phyloP scores from a whole-genome alignment of 2,329 filamentous ascomycete genomes.

The Aspergillus tanneri region DNA sequence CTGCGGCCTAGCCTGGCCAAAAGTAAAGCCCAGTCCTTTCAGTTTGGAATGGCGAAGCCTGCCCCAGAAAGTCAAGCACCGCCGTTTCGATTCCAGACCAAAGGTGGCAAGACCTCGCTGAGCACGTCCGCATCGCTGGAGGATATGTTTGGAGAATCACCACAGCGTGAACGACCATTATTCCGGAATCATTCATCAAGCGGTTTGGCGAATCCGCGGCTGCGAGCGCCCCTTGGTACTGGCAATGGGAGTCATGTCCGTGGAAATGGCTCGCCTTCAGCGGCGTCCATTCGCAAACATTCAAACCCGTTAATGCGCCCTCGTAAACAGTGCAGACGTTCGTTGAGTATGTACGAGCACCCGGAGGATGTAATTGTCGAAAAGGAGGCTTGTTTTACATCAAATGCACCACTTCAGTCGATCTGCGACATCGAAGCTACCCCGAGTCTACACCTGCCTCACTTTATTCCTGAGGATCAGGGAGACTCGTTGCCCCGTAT shows the following conservation, averaged over 20 bases:
- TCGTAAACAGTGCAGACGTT: constrained; percentile 85
- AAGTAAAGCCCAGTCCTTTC: constrained; percentile 72
- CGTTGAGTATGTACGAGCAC: constrained; percentile 96
- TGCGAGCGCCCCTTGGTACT: constrained; percentile 62
- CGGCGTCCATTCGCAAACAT: constrained; percentile 67
- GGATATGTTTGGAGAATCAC: constrained; percentile 79
- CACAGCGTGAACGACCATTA: constrained; percentile 67
- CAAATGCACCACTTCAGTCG: constrained; percentile 63
- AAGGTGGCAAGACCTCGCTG: constrained; percentile 51
- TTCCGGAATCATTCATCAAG: constrained; percentile 61
- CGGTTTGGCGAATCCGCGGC: constrained; percentile 58
- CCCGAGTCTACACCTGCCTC: constrained; percentile 72
- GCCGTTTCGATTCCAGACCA: constrained; percentile 71
- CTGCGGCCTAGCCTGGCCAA: constrained; percentile 73
- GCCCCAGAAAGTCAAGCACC: constrained; percentile 66
- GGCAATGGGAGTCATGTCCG: constrained; percentile 55
- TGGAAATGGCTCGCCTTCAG: constrained; percentile 73
- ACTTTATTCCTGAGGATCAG: constrained; percentile 77
- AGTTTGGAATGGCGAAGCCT: constrained; percentile 60
- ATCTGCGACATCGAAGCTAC: constrained; percentile 82
- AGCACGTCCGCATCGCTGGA: constrained; percentile 67
- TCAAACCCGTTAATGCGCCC: constrained; percentile 72
- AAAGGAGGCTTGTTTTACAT: constrained; percentile 61
- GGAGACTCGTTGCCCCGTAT: constrained; percentile 88
- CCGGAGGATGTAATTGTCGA: constrained; percentile 83